phyloP scores from a whole-genome alignment of 2,329 filamentous ascomycete genomes.

The Teratosphaeria gauchensis region DNA sequence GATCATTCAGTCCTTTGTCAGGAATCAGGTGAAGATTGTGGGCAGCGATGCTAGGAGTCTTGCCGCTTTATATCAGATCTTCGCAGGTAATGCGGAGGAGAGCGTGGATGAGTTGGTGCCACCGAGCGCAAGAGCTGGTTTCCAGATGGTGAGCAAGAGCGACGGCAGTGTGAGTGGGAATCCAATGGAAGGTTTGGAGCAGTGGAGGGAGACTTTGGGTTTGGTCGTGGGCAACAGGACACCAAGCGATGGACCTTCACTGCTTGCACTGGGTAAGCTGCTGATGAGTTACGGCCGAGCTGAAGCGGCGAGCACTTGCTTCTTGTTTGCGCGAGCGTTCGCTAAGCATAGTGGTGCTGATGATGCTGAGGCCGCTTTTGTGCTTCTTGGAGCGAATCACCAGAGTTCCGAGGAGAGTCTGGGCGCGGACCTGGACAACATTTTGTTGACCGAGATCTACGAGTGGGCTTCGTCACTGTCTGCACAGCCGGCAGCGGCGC shows the following conservation, averaged over 20 bases:
- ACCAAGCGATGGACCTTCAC: slow-evolving; percentile 62
- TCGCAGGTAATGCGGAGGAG: slow-evolving; percentile 89
- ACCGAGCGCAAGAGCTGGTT: slow-evolving; percentile 78
- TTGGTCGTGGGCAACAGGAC: slow-evolving; percentile 85
- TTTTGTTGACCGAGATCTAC: slow-evolving; percentile 93
- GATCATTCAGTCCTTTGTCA: slow-evolving; percentile 89
- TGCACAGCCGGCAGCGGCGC: slow-evolving; percentile 4
- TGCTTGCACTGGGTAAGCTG: slow-evolving; percentile 72
- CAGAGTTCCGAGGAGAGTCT: slow-evolving; percentile 54
- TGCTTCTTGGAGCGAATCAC: slow-evolving; percentile 79
- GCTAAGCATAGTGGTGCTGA: slow-evolving; percentile 73
- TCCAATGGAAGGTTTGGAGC: slow-evolving; percentile 74
- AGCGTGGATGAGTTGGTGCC: slow-evolving; percentile 94
- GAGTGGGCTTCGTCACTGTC: slow-evolving; percentile 73
- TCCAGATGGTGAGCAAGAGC: slow-evolving; percentile 79
- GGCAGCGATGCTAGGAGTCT: slow-evolving; percentile 70
- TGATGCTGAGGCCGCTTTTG: slow-evolving; percentile 67
- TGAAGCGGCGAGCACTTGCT: slow-evolving; percentile 91
- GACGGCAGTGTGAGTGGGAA: slow-evolving; percentile 56
- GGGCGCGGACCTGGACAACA: slow-evolving; percentile 69
- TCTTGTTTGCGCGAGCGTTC: slow-evolving; percentile 66
- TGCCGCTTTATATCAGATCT: slow-evolving; percentile 83
- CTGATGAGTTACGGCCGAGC: slow-evolving; percentile 76
- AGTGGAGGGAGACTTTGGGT: slow-evolving; percentile 84
- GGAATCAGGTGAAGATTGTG: slow-evolving; percentile 82